A percentile compares a stretch with the other conserved stretches of the same genome.
phyloP scores from a whole-genome alignment of 2,329 filamentous ascomycete genomes.

The Daldinia eschscholtzii region DNA sequence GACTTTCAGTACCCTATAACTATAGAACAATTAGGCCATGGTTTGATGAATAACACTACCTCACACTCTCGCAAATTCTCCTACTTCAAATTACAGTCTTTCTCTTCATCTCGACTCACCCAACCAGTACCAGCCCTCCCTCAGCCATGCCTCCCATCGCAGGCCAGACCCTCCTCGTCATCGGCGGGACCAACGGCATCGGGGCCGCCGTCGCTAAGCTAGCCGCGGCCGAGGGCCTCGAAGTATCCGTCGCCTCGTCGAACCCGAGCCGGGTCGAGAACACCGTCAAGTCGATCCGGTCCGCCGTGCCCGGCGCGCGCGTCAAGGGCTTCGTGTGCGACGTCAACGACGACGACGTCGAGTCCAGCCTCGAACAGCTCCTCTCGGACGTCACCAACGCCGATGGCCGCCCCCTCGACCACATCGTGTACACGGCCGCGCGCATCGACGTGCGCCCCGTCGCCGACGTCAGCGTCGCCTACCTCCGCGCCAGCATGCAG shows the following conservation, averaged over 20 bases:
- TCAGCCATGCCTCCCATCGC: constrained; percentile 46
- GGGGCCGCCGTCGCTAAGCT: constrained; percentile 72
- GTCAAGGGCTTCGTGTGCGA: constrained; percentile 61
- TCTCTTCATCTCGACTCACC: not conserved
- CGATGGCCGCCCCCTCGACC: constrained; percentile 59
- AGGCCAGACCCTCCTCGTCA: constrained; percentile 62
- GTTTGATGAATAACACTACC: not conserved
- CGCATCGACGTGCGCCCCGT: constrained; percentile 57
- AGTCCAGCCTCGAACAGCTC: constrained; percentile 61
- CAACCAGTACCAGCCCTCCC: not conserved
- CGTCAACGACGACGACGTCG: constrained; percentile 61
- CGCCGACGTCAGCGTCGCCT: constrained; percentile 56
- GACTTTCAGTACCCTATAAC: not conserved
- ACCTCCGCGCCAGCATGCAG: constrained; percentile 58
- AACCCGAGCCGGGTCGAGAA: constrained; percentile 61
- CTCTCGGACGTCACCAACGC: constrained; percentile 54
- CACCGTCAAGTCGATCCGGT: constrained; percentile 60
- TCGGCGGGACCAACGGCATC: constrained; percentile 74
- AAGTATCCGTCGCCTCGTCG: constrained; percentile 72
- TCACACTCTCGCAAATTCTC: not conserved
- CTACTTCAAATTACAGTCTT: not conserved
- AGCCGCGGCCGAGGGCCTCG: constrained; percentile 65
- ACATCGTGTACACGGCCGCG: constrained; percentile 70
- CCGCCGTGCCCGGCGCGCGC: constrained; percentile 54
- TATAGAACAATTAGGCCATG: not conserved